Base-by-base conservation (phyloP, 768 basidiomycete genomes). In the Trametes maxima region DNA sequence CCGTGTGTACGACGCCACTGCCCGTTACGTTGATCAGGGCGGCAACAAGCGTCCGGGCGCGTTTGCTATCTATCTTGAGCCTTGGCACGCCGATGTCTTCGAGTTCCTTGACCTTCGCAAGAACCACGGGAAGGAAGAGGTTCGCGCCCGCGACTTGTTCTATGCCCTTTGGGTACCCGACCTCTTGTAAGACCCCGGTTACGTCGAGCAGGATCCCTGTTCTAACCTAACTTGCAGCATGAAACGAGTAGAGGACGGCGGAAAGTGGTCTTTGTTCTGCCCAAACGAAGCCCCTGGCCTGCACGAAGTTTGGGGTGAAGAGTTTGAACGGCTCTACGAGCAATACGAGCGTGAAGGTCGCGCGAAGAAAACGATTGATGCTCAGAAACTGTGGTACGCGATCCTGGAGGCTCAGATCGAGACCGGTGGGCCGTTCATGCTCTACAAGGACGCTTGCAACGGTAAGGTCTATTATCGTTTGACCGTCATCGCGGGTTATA, bases 21-120 rank as follows among this genome's bases (percentile, higher is more conserved):
- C 97, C 21, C 94, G 96, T 40, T 98, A 98, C 70, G 97, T 98
- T 58, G 97, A 98, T 74, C 96, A 98, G 72, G 96, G 97, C 53
- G 97, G 97, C 25, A 98, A 98, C 84, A 98, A 98, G 79, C 91
- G 97, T 24, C 97, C 97, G 1, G 97, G 97, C 62, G 97, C 97
- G 1, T 98, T 99, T 68, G 92, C 97, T 17, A 92, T 99, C 74
- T 99, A 99, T 78, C 81, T 98, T 71, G 97, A 99, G 77, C 97
- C 97, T 14, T 99, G 97, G 97, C 97, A 99, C 72, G 85, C 93
- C 17, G 97, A 98, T 74, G 75, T 99, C 72, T 97, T 98, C 68
- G 95, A 97, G 60, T 98, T 99, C 80, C 83, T 99, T 67, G 96
- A 98, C 72, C 83, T 99, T 47, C 84, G 97, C 70, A 98, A 98